These are phyloP conservation scores for Solanum aculeatissimum DNA, from an alignment of 305 asterid genomes.

Conservation along the genomic window DNA sequence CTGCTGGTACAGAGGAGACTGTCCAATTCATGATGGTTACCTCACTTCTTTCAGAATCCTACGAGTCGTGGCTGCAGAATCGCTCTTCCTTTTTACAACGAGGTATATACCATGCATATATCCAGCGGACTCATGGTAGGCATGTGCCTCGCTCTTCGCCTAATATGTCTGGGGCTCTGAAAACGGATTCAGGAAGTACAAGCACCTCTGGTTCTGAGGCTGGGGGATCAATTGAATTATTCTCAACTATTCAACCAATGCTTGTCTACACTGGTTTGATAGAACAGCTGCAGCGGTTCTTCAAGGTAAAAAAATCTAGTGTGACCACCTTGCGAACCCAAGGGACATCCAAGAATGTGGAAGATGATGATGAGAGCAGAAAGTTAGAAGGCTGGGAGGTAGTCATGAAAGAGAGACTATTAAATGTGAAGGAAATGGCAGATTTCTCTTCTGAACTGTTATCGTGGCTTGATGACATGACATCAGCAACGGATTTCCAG, in stretches of 20 bases:
- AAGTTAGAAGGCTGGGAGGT: slow-evolving; percentile 84
- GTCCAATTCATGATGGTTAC: slow-evolving; percentile 99
- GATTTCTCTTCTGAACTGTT: slow-evolving; percentile 77
- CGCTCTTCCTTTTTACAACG: slow-evolving; percentile 79
- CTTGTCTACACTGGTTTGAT: slow-evolving; percentile 90
- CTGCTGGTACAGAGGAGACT: slow-evolving; percentile 88
- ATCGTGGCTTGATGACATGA: slow-evolving; percentile 83
- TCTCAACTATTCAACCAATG: slow-evolving; percentile 76
- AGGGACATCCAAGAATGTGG: slow-evolving; percentile 15
- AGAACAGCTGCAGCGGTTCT: slow-evolving; percentile 81
- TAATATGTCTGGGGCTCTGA: slow-evolving; percentile 4
- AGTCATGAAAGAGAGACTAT: slow-evolving; percentile 62
- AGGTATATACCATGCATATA: slow-evolving; percentile 80
- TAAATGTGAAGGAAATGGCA: slow-evolving; percentile 72
- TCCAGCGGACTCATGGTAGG: slow-evolving; percentile 73
- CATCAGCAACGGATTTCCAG: slow-evolving; percentile 61
- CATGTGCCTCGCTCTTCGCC: slow-evolving; percentile 30
- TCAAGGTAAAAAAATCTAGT: slow-evolving; percentile 44
- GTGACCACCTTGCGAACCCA: slow-evolving; percentile 11
- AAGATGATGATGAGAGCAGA: slow-evolving; percentile 42
- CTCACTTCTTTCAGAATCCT: slow-evolving; percentile 86
- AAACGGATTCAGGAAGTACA: slow-evolving; percentile 21
- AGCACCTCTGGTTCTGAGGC: slow-evolving; percentile 14
- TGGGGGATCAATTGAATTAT: slow-evolving; percentile 42
- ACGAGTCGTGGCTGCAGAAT: slow-evolving; percentile 89